Percentiles rank a stretch among this genome's conserved stretches.
Conservation (phyloP, 2,329 filamentous ascomycete species). For the Verticillium nonalfalfae region DNA sequence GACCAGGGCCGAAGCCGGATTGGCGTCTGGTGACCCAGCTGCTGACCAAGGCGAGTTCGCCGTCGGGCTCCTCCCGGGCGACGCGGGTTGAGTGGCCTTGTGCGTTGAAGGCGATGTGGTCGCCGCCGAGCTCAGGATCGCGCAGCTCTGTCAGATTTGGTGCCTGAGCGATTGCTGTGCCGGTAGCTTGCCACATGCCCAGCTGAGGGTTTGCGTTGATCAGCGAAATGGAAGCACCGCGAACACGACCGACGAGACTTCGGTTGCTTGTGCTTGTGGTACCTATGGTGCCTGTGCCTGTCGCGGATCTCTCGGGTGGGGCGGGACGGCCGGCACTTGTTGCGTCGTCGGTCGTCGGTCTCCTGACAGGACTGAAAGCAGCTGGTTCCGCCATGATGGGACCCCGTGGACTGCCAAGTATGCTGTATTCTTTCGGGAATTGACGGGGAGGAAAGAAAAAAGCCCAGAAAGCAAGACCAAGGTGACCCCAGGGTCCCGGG, state of each 20-base stretch:
- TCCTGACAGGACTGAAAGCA: not conserved
- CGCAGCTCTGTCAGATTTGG: constrained; percentile 20
- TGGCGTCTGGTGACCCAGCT: not conserved
- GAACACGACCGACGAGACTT: constrained; percentile 16
- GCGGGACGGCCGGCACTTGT: not conserved
- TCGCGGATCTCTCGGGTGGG: not conserved
- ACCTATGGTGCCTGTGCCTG: not conserved
- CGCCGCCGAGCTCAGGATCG: constrained; percentile 16
- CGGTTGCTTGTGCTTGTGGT: not conserved
- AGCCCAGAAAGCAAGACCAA: not conserved
- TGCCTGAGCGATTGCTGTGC: constrained; percentile 21
- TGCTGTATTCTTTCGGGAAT: not conserved
- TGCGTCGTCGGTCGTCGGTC: not conserved
- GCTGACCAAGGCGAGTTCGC: constrained; percentile 15
- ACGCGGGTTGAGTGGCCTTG: constrained; percentile 20
- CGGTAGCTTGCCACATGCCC: constrained; percentile 22
- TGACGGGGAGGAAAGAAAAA: not conserved
- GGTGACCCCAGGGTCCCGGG: not conserved
- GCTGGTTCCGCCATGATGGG: not conserved
- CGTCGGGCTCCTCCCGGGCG: constrained; percentile 15
- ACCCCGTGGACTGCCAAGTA: not conserved
- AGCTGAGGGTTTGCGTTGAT: constrained; percentile 20
- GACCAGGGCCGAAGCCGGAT: not conserved
- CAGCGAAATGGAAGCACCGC: constrained; percentile 18
- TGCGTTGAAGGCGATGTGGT: constrained; percentile 19